Evolutionary conservation across 768 basidiomycete species (phyloP), one percentile per base, ranked within the genome.

Genomic region (Phylloporus rhodoxanthus): DNA sequence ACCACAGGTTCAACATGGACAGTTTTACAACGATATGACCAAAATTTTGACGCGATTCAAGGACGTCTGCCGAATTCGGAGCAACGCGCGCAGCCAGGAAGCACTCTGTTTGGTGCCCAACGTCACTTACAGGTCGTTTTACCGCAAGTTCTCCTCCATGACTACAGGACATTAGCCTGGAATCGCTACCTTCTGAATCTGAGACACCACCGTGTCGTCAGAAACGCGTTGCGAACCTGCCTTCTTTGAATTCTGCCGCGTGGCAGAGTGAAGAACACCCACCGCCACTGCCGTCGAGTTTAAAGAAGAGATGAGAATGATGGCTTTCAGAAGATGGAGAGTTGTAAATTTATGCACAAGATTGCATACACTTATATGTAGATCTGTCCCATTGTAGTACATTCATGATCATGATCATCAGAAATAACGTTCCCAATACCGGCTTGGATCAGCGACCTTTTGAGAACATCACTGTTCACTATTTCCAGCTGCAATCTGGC

Each of bases 1-100:
- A n/a, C 2, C 15, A 41, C 9, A 30, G 34, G 0, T 8, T 49
- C 1, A 50, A 32, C 47, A 0, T 7, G 34, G 33, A n/a, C 53
- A 93, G 87, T 98, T 97, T 62, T 95, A 99, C 64, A 92, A 91
- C 53, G 87, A 90, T 58, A 77, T 98, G 47, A 76, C 80, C 3
- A 78, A 74, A 10, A 80, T 94, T 39, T 65, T 95, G 1, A 69
- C 75, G 6, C 78, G 84, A 52, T 89, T 91, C 72, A 86, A 82
- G 63, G 85, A 85, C 46, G 75, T 75, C 2, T 92, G 89, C 63
- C 79, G 78, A 57, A 74, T 75, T 4, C 96, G 91, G 87, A 82
- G 81, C 42, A 76, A 78, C 38, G 71, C 75, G 15, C 75, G 94
- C 36, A 78, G 82, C 52, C 77, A 82, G 43, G 90, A 94, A 64